Conservation (phyloP, 768 basidiomycete species). For the Podaxis sp. region DNA sequence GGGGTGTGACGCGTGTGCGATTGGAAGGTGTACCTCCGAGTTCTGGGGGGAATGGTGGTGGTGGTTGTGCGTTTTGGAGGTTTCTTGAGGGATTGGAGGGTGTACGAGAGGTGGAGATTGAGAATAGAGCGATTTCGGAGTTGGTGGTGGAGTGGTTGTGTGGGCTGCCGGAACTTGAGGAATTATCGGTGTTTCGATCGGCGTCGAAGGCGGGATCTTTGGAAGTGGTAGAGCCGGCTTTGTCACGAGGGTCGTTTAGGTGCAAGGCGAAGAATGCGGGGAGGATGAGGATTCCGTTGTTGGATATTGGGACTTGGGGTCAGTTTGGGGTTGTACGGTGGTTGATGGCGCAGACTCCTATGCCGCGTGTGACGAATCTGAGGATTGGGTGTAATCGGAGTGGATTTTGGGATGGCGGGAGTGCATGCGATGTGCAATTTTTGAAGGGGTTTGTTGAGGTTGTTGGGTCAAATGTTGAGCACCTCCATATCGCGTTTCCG, state of each 20-base stretch:
- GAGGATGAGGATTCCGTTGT: not conserved
- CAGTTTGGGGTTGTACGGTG: not conserved
- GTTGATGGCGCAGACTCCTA: not conserved
- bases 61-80: not conserved
- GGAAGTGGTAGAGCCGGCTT: not conserved
- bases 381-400: not conserved
- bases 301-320: not conserved
- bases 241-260: not conserved
- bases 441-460: not conserved
- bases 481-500: not conserved
- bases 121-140: not conserved
- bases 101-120: not conserved
- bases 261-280: not conserved
- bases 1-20: not conserved
- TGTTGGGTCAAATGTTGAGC: not conserved
- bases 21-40: not conserved
- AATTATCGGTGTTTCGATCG: not conserved
- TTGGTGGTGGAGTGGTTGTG: not conserved
- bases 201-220: not conserved
- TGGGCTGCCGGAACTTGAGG: slow-evolving; percentile 3
- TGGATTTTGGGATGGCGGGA: not conserved
- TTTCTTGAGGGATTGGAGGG: not conserved
- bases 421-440: not conserved
- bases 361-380: not conserved
- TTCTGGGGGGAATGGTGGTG: not conserved